Base-by-base conservation (phyloP, 1,284 basidiomycete species). In the Rugiboletus extremiorientalis region DNA sequence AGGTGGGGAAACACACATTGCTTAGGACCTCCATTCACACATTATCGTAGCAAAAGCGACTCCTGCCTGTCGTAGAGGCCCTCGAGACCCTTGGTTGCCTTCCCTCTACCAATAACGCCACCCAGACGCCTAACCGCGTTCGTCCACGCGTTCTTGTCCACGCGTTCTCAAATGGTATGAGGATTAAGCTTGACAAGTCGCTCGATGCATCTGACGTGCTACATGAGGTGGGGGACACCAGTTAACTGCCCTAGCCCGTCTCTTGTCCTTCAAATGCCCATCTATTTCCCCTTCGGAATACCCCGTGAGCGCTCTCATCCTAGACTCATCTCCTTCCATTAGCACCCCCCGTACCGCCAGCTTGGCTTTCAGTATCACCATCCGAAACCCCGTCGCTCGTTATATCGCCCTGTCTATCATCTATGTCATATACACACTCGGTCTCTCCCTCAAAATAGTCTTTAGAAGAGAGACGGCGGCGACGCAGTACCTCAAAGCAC, bases 81-180 rank as follows among this genome's bases (percentile, higher is more conserved):
- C 66, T 84, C 3, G 67, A 76, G 48, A 63, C 69, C 7, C 65
- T 78, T 6, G 78, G 76, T 4, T 79, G 72, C 53, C 62, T 78
- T 30, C 64, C 73, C 15, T 53, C 65, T 20, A 37, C 22, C 18
- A 45, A 43, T 4, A 41, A 25, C 9, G 3, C 50, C 14, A 16
- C 16, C 15, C 48, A 43, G 10, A 47, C 34, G 8, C 54, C 18
- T 47, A 44, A 52, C 42, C 59, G 54, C 23, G 36, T 36, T 15
- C 64, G 60, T 55, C 55, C 60, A 56, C 67, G 77, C 18, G 66
- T 84, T 25, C 72, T 85, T 6, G 67, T 80, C 2, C 84, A 85
- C 54, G 68, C 73, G 1, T 84, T 85, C 59, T 85, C 83, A 5
- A 85, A 85, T 42, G 84, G 84, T 81, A 63, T 28, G 67, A 52